Percentiles rank a stretch among this genome's conserved stretches.
Evolutionary conservation across 768 basidiomycete species (phyloP).

Genomic region (Psilocybe azurescens): DNA sequence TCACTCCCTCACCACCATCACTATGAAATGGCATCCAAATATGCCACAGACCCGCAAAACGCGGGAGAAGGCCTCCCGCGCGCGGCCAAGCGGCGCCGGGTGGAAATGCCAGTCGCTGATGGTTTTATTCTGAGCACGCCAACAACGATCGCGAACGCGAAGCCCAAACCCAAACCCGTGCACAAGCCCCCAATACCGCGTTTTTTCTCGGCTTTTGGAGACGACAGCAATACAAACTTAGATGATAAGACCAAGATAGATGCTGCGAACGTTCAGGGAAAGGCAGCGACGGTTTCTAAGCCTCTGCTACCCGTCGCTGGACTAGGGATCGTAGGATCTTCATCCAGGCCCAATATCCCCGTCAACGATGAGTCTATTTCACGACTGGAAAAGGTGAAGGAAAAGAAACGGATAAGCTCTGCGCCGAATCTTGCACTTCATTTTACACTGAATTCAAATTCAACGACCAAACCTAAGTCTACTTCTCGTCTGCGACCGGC

Average conservation of each 20-base stretch:
- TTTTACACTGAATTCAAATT: not conserved
- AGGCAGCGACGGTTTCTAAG: not conserved
- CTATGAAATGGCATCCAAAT: not conserved
- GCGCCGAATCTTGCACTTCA: not conserved
- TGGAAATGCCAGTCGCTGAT: slow-evolving; percentile 9
- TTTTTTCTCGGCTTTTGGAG: slow-evolving; percentile 18
- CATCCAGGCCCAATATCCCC: too few relatives aligned
- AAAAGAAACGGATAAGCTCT: slow-evolving; percentile 4
- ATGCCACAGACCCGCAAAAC: not conserved
- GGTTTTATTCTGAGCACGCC: slow-evolving; percentile 17
- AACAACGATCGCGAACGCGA: not conserved
- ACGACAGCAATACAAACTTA: not conserved
- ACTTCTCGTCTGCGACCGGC: slow-evolving; percentile 9
- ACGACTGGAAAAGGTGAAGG: not conserved
- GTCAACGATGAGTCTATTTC: too few relatives aligned
- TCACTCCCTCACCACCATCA: not conserved
- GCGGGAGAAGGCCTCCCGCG: not conserved
- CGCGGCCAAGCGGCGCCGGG: not conserved
- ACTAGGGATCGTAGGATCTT: not conserved
- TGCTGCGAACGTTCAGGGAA: not conserved
- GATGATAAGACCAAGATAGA: not conserved
- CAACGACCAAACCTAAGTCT: not conserved
- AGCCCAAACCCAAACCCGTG: not conserved
- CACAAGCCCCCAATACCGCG: slow-evolving; percentile 15
- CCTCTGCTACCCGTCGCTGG: not conserved